These are phyloP conservation scores for Sporothrix sp. DNA, from an alignment of 2,329 filamentous ascomycete genomes.

Conservation along the genomic window DNA sequence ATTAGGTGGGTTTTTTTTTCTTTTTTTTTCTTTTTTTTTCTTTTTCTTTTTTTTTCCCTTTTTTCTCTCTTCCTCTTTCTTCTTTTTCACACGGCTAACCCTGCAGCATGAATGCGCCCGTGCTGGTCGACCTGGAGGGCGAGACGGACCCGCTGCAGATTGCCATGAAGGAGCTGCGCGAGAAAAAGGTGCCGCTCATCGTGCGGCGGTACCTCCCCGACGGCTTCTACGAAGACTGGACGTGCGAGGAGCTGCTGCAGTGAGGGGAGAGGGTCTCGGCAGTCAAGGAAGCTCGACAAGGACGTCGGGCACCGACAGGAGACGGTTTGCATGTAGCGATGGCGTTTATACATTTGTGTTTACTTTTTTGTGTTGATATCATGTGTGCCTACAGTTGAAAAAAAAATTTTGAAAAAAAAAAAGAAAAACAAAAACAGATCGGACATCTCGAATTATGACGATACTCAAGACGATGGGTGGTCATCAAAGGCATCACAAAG, in stretches of 20 bases:
- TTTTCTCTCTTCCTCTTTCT: too few relatives aligned
- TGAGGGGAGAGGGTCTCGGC: conserved; percentile 20
- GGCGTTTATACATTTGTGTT: too few relatives aligned
- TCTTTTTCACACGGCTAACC: not conserved
- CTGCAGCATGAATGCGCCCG: conserved; percentile 86
- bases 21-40: not conserved
- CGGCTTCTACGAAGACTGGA: conserved; percentile 99
- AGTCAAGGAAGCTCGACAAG: not conserved
- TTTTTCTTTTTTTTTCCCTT: not conserved
- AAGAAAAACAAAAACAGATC: not conserved
- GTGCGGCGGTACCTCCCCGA: conserved; percentile 93
- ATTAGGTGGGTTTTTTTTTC: conserved; percentile 59
- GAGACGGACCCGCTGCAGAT: conserved; percentile 97
- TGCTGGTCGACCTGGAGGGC: conserved; percentile 91
- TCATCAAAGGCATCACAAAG: not conserved
- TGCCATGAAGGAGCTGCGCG: conserved; percentile 89
- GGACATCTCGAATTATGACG: not conserved
- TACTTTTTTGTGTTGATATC: conserved; percentile 4
- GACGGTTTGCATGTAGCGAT: conserved; percentile 19
- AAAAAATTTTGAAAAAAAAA: not conserved
- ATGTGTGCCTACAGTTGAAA: not conserved
- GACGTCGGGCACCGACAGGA: not conserved
- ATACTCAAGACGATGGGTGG: too few relatives aligned
- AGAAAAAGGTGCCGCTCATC: conserved; percentile 97
- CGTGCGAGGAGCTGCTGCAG: conserved; percentile 84